Evolutionary conservation across 2,329 filamentous ascomycete genomes (phyloP), one percentile per base, ranked within the genome.

Genomic region (Talaromyces marneffei): DNA sequence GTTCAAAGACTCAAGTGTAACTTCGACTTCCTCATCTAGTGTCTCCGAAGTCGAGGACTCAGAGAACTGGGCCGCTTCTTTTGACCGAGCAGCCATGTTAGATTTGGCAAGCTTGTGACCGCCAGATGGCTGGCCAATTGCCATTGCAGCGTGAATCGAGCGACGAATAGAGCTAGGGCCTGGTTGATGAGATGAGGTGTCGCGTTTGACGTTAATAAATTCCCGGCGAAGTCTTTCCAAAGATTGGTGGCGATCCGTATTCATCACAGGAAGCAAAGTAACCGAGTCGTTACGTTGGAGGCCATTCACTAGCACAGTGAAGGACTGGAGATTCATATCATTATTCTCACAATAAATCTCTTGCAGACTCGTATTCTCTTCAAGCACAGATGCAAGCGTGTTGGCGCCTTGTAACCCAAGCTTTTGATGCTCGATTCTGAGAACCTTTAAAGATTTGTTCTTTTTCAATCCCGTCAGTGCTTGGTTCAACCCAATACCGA

Each of bases 331-430:
- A 50, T 86, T 86, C 60, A 89, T 88, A 59, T 86, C 85, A 68
- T 91, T 91, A 71, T 88, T 85, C 64, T 88, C 87, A 71, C 87
- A 90, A 66, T 89, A 81, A 5, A 91, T 79, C 69, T 90, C 85
- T 27, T 82, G 79, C 4, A 91, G 75, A 1, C 82, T 83, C 2
- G 73, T 78, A 67, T 90, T 90, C 63, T 80, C 80, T 67, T 87
- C 85, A 37, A 90, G 75, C 16, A 90, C 87, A 18, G 87, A 86
- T 1, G 87, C 84, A 37, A 90, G 77, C 0, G 86, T 88, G 68
- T 84, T 88, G 3, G 87, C 87, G 33, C 87, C 87, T 72, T 87
- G 85, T 23, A 89, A 72, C 3, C 87, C 87, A 6, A 90, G 80
- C 65, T 85, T 87, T 74, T 90, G 87, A 69, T 87, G 79, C 70